phyloP scores from a whole-genome alignment of 495 filamentous ascomycete genomes.

The Daldinia bambusicola region DNA sequence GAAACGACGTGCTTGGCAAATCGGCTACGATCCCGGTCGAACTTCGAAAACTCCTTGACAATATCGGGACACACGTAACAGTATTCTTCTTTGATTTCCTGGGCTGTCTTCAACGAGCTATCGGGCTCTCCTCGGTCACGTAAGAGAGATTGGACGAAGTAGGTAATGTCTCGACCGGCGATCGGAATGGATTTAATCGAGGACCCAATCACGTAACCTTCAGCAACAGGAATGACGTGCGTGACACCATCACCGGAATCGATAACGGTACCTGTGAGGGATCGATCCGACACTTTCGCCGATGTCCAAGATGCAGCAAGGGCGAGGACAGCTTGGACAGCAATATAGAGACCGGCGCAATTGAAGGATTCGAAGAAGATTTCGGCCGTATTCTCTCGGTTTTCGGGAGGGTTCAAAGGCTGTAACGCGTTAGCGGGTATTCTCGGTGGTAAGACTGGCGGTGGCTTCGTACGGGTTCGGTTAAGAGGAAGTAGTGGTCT shows the following conservation, averaged over 20 bases:
- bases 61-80: conserved; percentile 99
- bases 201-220: conserved; percentile 98
- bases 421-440: conserved; percentile 52
- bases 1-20: conserved; percentile 89
- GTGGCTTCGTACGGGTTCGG: conserved; percentile 78
- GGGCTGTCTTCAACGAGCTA: conserved; percentile 95
- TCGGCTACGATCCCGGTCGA: conserved; percentile 88
- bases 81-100: conserved; percentile 97
- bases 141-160: conserved; percentile 95
- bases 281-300: conserved; percentile 94
- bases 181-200: conserved; percentile 99
- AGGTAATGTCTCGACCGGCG: conserved; percentile 96
- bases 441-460: conserved; percentile 5
- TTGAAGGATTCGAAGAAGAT: conserved; percentile 99
- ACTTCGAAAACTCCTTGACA: conserved; percentile 94
- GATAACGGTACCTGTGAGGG: conserved; percentile 97
- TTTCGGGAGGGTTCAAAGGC: conserved; percentile 97
- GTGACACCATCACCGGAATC: conserved; percentile 98
- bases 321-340: conserved; percentile 95
- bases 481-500: conserved; percentile 97
- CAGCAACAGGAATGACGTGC: conserved; percentile 97
- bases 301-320: conserved; percentile 98
- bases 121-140: conserved; percentile 97
- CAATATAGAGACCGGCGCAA: conserved; percentile 98
- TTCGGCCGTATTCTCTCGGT: conserved; percentile 98